phyloP scores from a whole-genome alignment of 1,284 basidiomycete genomes.

The Tilletia setariae region DNA sequence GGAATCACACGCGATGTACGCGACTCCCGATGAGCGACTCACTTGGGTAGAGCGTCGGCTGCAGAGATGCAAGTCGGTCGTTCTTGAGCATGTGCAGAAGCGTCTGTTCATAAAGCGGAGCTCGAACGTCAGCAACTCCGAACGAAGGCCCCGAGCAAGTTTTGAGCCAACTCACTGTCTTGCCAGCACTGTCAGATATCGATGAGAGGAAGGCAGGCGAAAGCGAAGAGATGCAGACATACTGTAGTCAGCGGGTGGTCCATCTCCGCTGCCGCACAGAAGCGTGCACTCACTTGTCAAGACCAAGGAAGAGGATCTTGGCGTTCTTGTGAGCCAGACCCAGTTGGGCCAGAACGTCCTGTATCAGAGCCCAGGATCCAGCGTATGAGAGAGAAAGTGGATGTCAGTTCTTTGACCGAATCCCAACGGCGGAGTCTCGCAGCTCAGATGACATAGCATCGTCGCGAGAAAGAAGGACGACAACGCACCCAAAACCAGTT shows the following conservation, averaged over 20 bases:
- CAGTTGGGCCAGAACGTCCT: slow-evolving; percentile 53
- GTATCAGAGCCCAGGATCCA: background rate
- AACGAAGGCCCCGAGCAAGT: background rate
- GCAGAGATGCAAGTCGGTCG: slow-evolving; percentile 92
- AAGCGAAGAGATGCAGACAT: background rate
- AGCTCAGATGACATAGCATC: slow-evolving; percentile 3
- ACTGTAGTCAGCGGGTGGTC: background rate
- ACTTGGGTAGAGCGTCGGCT: slow-evolving; percentile 99
- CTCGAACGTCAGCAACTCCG: background rate
- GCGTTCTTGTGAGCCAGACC: slow-evolving; percentile 92
- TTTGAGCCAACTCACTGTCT: slow-evolving; percentile 70
- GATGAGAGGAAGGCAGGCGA: slow-evolving; percentile 12
- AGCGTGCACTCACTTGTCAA: slow-evolving; percentile 67
- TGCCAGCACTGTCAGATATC: slow-evolving; percentile 66
- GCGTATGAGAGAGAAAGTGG: too few species aligned
- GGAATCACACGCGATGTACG: background rate
- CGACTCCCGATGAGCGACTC: slow-evolving; percentile 41
- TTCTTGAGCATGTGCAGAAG: slow-evolving; percentile 99
- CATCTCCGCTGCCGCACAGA: background rate
- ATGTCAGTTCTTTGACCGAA: too few species aligned
- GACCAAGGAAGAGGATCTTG: slow-evolving; percentile 95
- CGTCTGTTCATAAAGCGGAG: slow-evolving; percentile 63
- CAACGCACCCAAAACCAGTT: slow-evolving; percentile 54
- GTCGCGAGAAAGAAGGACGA: background rate
- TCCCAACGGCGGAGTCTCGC: background rate